Evolutionary conservation across 2,329 filamentous ascomycete genomes (phyloP).

Genomic region (Colletotrichum siamense): DNA sequence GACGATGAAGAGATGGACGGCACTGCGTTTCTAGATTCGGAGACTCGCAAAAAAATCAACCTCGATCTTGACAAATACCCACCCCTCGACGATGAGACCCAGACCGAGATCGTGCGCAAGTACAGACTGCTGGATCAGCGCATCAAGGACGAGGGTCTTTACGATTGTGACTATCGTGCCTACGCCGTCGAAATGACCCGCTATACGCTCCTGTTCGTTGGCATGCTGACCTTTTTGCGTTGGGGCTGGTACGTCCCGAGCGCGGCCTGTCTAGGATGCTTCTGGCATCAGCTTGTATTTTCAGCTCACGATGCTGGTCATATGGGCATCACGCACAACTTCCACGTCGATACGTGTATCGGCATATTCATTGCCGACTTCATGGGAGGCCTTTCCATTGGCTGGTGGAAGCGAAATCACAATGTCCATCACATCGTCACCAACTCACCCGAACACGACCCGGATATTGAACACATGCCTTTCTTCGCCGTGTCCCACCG

Average conservation of each 20-base stretch:
- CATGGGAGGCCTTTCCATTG: constrained; percentile 84
- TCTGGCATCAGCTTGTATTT: constrained; percentile 97
- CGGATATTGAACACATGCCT: constrained; percentile 91
- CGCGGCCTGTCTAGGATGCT: constrained; percentile 76
- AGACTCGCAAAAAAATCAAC: constrained; percentile 76
- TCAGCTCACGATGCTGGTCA: constrained; percentile 94
- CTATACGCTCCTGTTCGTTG: constrained; percentile 70
- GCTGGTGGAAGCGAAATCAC: constrained; percentile 98
- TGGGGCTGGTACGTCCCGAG: constrained; percentile 72
- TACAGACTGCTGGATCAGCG: constrained; percentile 80
- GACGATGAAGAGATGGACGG: constrained; percentile 52
- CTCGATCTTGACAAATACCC: constrained; percentile 85
- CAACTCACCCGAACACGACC: constrained; percentile 93
- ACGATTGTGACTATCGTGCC: constrained; percentile 81
- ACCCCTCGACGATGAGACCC: constrained; percentile 72
- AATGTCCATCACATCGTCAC: constrained; percentile 98
- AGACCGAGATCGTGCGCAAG: constrained; percentile 77
- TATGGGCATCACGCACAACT: constrained; percentile 95
- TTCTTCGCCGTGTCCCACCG: constrained; percentile 88
- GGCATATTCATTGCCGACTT: constrained; percentile 92
- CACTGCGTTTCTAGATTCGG: constrained; percentile 72
- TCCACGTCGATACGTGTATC: constrained; percentile 81
- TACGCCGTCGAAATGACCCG: constrained; percentile 79
- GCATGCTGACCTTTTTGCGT: constrained; percentile 67
- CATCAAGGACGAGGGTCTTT: constrained; percentile 78